These are phyloP conservation scores for Tylopilus sp. DNA, from an alignment of 1,284 basidiomycete genomes.

Conservation along the genomic window DNA sequence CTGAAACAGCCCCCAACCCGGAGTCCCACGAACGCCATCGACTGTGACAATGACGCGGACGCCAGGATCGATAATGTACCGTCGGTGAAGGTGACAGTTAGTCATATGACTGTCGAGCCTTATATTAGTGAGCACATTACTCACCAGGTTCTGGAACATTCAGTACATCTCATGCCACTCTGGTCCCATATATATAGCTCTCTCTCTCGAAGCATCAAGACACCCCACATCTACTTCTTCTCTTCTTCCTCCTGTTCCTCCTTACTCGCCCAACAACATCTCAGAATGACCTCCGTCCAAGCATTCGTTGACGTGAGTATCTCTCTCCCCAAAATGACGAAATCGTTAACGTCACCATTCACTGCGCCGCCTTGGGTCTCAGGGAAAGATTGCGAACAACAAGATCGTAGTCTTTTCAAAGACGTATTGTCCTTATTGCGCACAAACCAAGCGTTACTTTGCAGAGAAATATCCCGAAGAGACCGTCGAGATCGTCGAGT, in stretches of 20 bases:
- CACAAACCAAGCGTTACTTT: constrained; percentile 56
- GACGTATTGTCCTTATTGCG: constrained; percentile 61
- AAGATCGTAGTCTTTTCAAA: constrained; percentile 72
- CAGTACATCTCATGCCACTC: constrained; percentile 1
- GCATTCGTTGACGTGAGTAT: constrained; percentile 42
- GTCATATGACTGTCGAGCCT: neutral
- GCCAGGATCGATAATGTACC: too few species aligned
- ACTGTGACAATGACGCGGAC: too few species aligned
- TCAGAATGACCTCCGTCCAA: constrained; percentile 35
- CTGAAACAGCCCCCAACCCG: too few species aligned
- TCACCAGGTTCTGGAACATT: neutral
- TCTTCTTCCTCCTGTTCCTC: constrained; percentile 1
- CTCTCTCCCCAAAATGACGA: neutral
- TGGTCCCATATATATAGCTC: constrained; percentile 27
- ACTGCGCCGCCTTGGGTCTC: neutral
- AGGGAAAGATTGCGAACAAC: constrained; percentile 55
- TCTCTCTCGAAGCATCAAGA: constrained; percentile 12
- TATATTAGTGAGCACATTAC: neutral
- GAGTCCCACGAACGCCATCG: too few species aligned
- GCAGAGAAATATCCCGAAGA: constrained; percentile 44
- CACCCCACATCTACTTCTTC: neutral
- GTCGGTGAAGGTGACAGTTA: too few species aligned
- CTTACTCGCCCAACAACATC: constrained; percentile 8
- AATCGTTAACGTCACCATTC: neutral
- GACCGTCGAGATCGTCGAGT: constrained; percentile 58